Conservation (phyloP, 805 yeast species). For the Kodamaea sagamina region DNA sequence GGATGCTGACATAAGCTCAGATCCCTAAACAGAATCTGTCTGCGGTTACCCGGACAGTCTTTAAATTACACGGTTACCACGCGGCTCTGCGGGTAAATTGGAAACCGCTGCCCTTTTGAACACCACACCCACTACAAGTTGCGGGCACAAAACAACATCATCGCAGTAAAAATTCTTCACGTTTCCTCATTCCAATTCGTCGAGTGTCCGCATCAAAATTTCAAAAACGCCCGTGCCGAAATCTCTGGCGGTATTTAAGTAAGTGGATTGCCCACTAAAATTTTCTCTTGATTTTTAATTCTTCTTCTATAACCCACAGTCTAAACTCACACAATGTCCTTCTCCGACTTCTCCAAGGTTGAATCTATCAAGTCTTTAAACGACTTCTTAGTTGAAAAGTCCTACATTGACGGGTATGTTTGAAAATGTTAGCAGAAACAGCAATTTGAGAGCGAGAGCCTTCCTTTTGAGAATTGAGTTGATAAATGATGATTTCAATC, state of each 20-base stretch:
- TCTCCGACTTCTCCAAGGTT: slow-evolving; percentile 77
- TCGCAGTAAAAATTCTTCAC: not conserved
- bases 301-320: slow-evolving; percentile 5
- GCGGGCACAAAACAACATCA: not conserved
- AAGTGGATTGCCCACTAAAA: slow-evolving; percentile 1
- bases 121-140: no score
- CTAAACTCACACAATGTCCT: slow-evolving; percentile 54
- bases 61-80: slow-evolving; percentile 1
- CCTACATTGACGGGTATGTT: slow-evolving; percentile 95
- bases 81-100: not conserved
- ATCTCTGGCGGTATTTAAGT: not conserved
- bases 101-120: not conserved
- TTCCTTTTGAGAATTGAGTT: not conserved
- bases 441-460: not conserved
- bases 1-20: no score
- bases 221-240: no score
- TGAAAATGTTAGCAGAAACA: not conserved
- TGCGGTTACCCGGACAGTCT: slow-evolving; percentile 9
- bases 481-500: slow-evolving; percentile 63
- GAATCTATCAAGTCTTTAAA: slow-evolving; percentile 66
- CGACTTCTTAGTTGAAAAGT: slow-evolving; percentile 86
- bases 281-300: slow-evolving; percentile 1
- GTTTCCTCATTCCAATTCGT: slow-evolving; percentile 3
- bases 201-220: not conserved
- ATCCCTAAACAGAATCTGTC: not conserved